Conservation (phyloP, 805 yeast species). For the Yarrowia osloensis region DNA sequence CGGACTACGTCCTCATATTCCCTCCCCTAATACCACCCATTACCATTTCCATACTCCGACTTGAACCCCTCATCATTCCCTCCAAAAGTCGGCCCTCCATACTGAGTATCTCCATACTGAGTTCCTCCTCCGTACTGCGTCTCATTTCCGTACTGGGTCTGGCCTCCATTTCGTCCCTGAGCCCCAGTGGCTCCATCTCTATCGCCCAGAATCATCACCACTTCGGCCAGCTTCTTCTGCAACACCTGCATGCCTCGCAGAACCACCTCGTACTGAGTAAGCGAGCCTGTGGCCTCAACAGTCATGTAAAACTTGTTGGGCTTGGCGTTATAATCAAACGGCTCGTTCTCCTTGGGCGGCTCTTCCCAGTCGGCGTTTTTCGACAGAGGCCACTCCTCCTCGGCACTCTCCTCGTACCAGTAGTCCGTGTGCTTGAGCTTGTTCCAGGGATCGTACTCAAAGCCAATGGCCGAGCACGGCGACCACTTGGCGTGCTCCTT, state of each 20-base stretch:
- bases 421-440: slow-evolving; percentile 92
- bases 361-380: slow-evolving; percentile 95
- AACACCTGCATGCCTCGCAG: slow-evolving; percentile 79
- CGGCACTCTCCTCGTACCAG: slow-evolving; percentile 92
- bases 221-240: slow-evolving; percentile 87
- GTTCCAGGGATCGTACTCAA: slow-evolving; percentile 99
- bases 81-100: slow-evolving; percentile 24
- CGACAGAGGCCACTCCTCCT: slow-evolving; percentile 89
- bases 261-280: slow-evolving; percentile 87
- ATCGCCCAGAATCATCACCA: slow-evolving; percentile 64
- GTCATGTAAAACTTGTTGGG: slow-evolving; percentile 83
- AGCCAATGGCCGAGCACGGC: slow-evolving; percentile 92
- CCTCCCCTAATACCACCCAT: slow-evolving; percentile 24
- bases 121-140: slow-evolving; percentile 30
- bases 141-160: slow-evolving; percentile 27
- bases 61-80: slow-evolving; percentile 14
- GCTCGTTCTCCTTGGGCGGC: slow-evolving; percentile 83
- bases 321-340: slow-evolving; percentile 79
- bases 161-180: slow-evolving; percentile 8
- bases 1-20: neutral
- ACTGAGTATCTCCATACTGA: slow-evolving; percentile 28
- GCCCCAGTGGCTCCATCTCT: slow-evolving; percentile 31
- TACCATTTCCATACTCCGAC: slow-evolving; percentile 1
- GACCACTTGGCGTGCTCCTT: slow-evolving; percentile 99
- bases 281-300: slow-evolving; percentile 88